A percentile compares a stretch with the other conserved stretches of the same genome.
Evolutionary conservation across 305 asterid genomes (phyloP).

Genomic region (Fraxinus latifolia): DNA sequence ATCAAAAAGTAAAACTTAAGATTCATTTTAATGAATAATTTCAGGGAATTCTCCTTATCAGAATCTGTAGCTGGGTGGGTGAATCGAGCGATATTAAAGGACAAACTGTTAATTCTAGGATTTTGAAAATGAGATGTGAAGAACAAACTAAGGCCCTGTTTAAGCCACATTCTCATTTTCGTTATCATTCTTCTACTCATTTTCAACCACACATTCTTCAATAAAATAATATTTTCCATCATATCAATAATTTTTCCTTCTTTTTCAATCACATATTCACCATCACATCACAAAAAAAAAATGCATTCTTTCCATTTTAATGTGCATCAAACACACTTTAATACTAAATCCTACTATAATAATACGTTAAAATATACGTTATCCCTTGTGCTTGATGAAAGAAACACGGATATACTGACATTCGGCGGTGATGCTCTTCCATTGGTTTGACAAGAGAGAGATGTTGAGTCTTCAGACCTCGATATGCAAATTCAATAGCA

Average conservation of each 20-base stretch:
- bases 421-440: conserved; percentile 46
- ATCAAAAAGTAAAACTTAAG: not conserved
- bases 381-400: conserved; percentile 5
- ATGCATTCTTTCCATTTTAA: too few relatives aligned
- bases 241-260: too few relatives aligned
- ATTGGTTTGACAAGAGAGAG: conserved; percentile 43
- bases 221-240: too few relatives aligned
- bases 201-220: too few relatives aligned
- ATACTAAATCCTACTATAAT: not conserved
- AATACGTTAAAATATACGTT: not conserved
- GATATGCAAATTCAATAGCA: conserved; percentile 40
- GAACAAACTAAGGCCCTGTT: not conserved
- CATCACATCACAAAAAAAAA: too few relatives aligned
- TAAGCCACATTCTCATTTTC: too few relatives aligned
- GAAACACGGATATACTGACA: conserved; percentile 45
- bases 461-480: conserved; percentile 36
- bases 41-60: not conserved
- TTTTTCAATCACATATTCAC: too few relatives aligned
- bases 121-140: not conserved
- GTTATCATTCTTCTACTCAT: too few relatives aligned
- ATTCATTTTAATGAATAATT: not conserved
- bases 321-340: not conserved
- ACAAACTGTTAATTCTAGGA: not conserved
- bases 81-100: not conserved
- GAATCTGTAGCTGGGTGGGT: not conserved